A percentile compares a stretch with the other conserved stretches of the same genome.
Evolutionary conservation across 345 rosid species (phyloP).

Genomic region (Dimocarpus longan): DNA sequence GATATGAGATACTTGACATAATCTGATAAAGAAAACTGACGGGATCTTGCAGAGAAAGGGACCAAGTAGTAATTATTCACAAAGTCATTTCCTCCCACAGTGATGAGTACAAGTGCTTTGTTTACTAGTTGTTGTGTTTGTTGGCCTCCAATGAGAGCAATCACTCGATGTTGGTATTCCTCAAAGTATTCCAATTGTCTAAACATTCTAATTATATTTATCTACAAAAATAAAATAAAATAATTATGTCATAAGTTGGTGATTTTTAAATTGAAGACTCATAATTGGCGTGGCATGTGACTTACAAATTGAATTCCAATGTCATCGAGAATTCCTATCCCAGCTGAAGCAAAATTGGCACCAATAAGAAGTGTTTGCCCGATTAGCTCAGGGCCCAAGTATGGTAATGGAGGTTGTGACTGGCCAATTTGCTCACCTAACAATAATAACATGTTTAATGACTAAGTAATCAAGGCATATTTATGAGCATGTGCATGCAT

Average conservation of each 20-base stretch:
- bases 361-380: conserved; percentile 59
- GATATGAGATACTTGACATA: conserved; percentile 26
- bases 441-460: neutral
- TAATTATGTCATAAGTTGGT: neutral
- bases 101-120: too few relatives aligned
- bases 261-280: too few relatives aligned
- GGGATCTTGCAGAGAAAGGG: conserved; percentile 72
- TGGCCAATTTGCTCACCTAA: conserved; percentile 54
- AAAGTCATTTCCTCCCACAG: too few relatives aligned
- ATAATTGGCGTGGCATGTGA: neutral
- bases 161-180: conserved; percentile 62
- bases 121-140: too few relatives aligned
- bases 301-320: too few relatives aligned
- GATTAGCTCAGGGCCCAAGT: conserved; percentile 60
- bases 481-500: too few relatives aligned
- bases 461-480: too few relatives aligned
- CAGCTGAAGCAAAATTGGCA: conserved; percentile 87
- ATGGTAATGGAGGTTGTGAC: conserved; percentile 58
- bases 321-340: conserved; percentile 8
- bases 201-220: conserved; percentile 58
- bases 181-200: conserved; percentile 54
- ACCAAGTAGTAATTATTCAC: too few relatives aligned
- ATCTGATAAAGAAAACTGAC: conserved; percentile 58
- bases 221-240: conserved; percentile 29
- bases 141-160: neutral